Evolutionary conservation across 768 basidiomycete species (phyloP).

Genomic region (Fibroporia radiculosa): DNA sequence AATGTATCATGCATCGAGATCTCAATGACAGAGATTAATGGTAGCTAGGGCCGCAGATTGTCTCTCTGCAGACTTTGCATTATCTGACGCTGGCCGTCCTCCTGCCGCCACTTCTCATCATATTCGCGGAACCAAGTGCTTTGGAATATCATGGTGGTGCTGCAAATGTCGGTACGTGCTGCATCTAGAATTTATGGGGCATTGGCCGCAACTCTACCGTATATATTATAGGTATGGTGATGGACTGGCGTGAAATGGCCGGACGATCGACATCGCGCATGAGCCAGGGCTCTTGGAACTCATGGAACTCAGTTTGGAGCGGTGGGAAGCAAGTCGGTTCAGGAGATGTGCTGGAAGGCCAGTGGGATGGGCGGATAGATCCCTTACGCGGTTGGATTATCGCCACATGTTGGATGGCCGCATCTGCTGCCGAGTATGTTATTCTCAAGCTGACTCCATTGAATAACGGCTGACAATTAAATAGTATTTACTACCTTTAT

Average conservation of each 20-base stretch:
- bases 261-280: slow-evolving; percentile 70
- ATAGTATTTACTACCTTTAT: slow-evolving; percentile 76
- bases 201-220: neutral
- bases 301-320: slow-evolving; percentile 71
- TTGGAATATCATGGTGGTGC: slow-evolving; percentile 72
- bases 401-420: slow-evolving; percentile 77
- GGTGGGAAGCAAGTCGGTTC: slow-evolving; percentile 69
- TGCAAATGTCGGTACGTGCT: slow-evolving; percentile 57
- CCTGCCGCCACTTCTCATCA: slow-evolving; percentile 66
- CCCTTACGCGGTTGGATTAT: slow-evolving; percentile 86
- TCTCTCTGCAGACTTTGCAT: slow-evolving; percentile 88
- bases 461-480: neutral
- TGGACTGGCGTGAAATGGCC: slow-evolving; percentile 98
- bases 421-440: slow-evolving; percentile 82
- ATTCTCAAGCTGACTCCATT: slow-evolving; percentile 22
- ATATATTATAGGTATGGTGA: slow-evolving; percentile 60
- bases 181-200: neutral
- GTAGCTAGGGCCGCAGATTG: slow-evolving; percentile 49
- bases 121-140: slow-evolving; percentile 68
- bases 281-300: slow-evolving; percentile 54
- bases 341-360: slow-evolving; percentile 40
- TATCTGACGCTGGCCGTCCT: slow-evolving; percentile 84
- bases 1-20: neutral
- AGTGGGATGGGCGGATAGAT: slow-evolving; percentile 68
- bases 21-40: neutral